Percentiles rank a stretch among this genome's conserved stretches.
phyloP scores from a whole-genome alignment of 805 yeast species.

The Wickerhamomyces bovis region DNA sequence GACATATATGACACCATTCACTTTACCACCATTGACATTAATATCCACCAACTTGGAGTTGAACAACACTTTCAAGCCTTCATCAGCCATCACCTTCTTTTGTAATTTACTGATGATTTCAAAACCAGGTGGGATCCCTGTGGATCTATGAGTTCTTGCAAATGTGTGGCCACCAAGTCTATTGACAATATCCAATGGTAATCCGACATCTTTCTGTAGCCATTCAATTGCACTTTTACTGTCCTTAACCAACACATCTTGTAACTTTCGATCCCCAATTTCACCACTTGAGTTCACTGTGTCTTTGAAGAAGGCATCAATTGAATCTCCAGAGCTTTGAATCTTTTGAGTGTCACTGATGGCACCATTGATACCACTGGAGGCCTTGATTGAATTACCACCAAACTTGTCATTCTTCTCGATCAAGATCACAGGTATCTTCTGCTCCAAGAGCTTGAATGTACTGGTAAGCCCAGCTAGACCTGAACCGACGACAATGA shows the following conservation, averaged over 20 bases:
- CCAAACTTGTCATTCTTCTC: constrained; percentile 47
- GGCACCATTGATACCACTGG: constrained; percentile 68
- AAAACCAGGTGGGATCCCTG: constrained; percentile 53
- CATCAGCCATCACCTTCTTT: constrained; percentile 29
- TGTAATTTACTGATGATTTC: constrained; percentile 45
- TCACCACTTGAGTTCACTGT: constrained; percentile 58
- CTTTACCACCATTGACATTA: constrained; percentile 24
- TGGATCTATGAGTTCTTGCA: constrained; percentile 78
- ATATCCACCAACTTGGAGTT: constrained; percentile 34
- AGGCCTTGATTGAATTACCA: constrained; percentile 57
- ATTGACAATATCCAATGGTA: constrained; percentile 64
- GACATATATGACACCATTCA: constrained; percentile 38
- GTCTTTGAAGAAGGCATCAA: constrained; percentile 55
- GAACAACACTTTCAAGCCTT: constrained; percentile 30
- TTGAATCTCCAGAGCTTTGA: constrained; percentile 46
- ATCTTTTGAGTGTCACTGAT: constrained; percentile 53
- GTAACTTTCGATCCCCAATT: constrained; percentile 52
- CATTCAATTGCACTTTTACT: constrained; percentile 67
- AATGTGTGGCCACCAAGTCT: constrained; percentile 79
- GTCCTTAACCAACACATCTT: constrained; percentile 52
- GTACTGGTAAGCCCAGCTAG: constrained; percentile 74
- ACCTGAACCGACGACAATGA: constrained; percentile 74
- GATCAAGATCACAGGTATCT: constrained; percentile 37
- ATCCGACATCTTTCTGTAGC: constrained; percentile 56
- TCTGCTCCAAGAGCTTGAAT: constrained; percentile 36